Percentiles rank a stretch among this genome's conserved stretches.
Evolutionary conservation across 352 stramenopile genomes (phyloP).

Genomic region (Pythium scleroteichum): DNA sequence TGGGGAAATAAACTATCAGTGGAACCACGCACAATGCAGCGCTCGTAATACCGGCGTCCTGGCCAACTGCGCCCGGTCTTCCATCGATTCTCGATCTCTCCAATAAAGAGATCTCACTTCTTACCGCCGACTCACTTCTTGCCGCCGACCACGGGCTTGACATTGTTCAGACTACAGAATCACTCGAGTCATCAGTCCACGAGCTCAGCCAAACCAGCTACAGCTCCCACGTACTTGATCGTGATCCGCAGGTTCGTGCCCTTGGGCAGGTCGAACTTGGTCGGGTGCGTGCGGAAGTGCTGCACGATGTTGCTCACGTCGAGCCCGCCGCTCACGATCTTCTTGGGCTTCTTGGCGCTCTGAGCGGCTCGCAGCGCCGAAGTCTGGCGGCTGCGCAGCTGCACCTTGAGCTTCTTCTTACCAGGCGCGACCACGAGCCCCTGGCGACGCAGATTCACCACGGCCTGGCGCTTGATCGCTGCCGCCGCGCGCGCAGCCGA

Average conservation of each 20-base stretch:
- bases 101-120: background rate
- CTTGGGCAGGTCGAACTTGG: conserved; percentile 81
- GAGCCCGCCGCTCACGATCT: conserved; percentile 32
- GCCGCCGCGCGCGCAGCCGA: conserved; percentile 39
- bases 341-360: conserved; percentile 25
- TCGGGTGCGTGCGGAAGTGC: conserved; percentile 75
- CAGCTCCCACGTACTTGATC: conserved; percentile 61
- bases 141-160: conserved; percentile 67
- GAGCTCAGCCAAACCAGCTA: no score
- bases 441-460: conserved; percentile 70
- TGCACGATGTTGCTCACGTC: conserved; percentile 80
- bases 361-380: conserved; percentile 37
- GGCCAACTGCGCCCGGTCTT: no score
- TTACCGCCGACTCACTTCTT: conserved; percentile 39
- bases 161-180: conserved; percentile 51
- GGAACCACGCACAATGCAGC: no score
- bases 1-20: no score
- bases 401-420: conserved; percentile 27
- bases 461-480: conserved; percentile 60
- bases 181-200: conserved; percentile 8
- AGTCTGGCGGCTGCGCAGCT: conserved; percentile 47
- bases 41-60: no score
- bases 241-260: conserved; percentile 79
- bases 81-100: background rate
- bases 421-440: conserved; percentile 46